phyloP scores from a whole-genome alignment of 2,329 filamentous ascomycete genomes.

The Arachnomyces sp. region DNA sequence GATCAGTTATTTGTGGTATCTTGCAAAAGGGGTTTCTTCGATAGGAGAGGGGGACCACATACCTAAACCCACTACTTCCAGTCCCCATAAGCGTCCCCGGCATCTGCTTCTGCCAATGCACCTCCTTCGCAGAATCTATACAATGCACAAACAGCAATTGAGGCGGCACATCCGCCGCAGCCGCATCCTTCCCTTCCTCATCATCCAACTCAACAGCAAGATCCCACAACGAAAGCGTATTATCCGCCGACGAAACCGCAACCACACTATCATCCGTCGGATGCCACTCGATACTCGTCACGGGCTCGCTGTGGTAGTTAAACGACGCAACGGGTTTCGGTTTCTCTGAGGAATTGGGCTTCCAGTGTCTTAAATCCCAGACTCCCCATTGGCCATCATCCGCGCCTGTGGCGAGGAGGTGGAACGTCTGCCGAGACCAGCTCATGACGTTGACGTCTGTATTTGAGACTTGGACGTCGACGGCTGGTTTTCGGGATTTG shows the following conservation, averaged over 20 bases:
- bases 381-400: constrained; percentile 93
- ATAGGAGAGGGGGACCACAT: constrained; percentile 22
- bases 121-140: constrained; percentile 87
- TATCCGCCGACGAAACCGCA: constrained; percentile 83
- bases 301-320: constrained; percentile 90
- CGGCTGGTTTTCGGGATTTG: constrained; percentile 79
- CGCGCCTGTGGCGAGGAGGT: constrained; percentile 84
- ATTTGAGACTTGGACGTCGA: constrained; percentile 75
- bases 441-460: constrained; percentile 94
- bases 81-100: constrained; percentile 83
- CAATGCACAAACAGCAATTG: constrained; percentile 96
- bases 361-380: constrained; percentile 96
- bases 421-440: constrained; percentile 82
- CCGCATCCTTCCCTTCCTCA: constrained; percentile 86
- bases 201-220: constrained; percentile 93
- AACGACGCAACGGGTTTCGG: constrained; percentile 86
- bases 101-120: constrained; percentile 97
- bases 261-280: constrained; percentile 95
- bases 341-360: constrained; percentile 52
- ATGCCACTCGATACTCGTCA: constrained; percentile 95
- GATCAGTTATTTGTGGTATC: constrained; percentile 5
- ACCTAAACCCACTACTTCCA: constrained; percentile 73
- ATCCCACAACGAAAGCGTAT: constrained; percentile 94
- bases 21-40: constrained; percentile 12
- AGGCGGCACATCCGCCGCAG: constrained; percentile 81